Base-by-base conservation (phyloP, 345 rosid genomes). In the Citrus reticulata region DNA sequence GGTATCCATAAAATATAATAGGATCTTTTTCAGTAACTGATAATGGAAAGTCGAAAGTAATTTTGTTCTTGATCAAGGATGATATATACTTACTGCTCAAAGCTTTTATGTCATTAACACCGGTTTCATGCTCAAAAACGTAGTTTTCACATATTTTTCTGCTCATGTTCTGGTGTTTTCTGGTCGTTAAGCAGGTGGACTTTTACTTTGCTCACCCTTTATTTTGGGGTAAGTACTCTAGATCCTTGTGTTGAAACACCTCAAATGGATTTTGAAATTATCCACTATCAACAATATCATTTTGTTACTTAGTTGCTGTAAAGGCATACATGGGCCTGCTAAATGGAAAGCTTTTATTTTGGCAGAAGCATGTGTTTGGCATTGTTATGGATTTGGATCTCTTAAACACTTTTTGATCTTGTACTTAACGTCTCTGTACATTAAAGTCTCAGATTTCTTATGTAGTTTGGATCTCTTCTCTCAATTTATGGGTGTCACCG, bases 151-250 rank as follows among this genome's bases (percentile, higher is more conserved):
- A 25, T 76, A 37, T 39, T 24, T 40, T 67, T 49, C 69, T 74
- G 37, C 79, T 75, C 46, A 13, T 25, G 29, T 77, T 70, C 66
- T 75, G 25, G 35, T 67, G 42, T 63, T 73, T 80, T 81, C 55
- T 68, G 82, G 72, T 32, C 77, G 35, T 59, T 78, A 79, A 63
- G 40, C 84, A 93, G 95, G 81, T 91, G 90, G 94, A 90, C 95
- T 62, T 89, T 86, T 77, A 89, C 90, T 20, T 81, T 91, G 77
- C 82, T 93, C 51, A 81, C 92, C 3, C 49, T 88, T 58, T 93
- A 91, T 75, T 91, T 93, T 77, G 93, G 93, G 91, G 95, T 91
- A 90, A 68, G 83, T 61, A 42, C 80, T 83, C 55, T 30, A 17
- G 10, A 65, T 73, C 76, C 29, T 16, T 68, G 70, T 55, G 64